Base-by-base conservation (phyloP, 768 basidiomycete genomes). In the Boletus insuetus region DNA sequence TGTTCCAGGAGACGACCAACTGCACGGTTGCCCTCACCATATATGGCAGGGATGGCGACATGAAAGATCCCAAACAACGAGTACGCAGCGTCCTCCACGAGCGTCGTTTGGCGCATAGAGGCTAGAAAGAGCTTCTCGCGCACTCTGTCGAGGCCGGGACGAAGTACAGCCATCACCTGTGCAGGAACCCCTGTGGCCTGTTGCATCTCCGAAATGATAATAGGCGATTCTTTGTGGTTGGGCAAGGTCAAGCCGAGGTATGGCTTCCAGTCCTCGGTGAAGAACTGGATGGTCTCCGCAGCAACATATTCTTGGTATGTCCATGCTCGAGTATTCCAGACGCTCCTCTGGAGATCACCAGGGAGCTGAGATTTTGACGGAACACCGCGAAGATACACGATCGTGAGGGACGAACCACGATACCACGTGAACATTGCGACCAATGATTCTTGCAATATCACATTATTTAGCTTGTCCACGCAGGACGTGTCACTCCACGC, bases 351-450 rank as follows among this genome's bases (percentile, higher is more conserved):
- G 1, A 57, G 48, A 10, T n/a, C 38, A 38, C 31, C 46, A 7
- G 24, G 20, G 5, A 16, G 16, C 10, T 44, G 26, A 0, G 31
- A 40, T 6, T 24, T 7, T 6, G 51, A 56, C 10, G 10, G 43
- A 9, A 57, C 51, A 3, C 31, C 51, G 6, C 19, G 43, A n/a
- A 59, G 51, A n/a, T 46, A 37, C 10, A 53, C 31, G 6, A 59
- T 7, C 8, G 29, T 2, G 29, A 29, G 29, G 8, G 29, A 29
- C 7, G 29, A 29, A 9, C 29, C 29, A 29, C 3, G 37, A 20
- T 59, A 55, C 57, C 53, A 55, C 0, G 16, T 43, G 29, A 59
- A 59, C 58, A 59, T 56, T 3, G 55, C 46, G 1, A 52, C 47
- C n/a, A 56, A 29, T 29, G 29, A 29, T 29, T 29, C 29, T 37